Evolutionary conservation across 306 rosid species (phyloP).

Genomic region (Cucurbita moschata): DNA sequence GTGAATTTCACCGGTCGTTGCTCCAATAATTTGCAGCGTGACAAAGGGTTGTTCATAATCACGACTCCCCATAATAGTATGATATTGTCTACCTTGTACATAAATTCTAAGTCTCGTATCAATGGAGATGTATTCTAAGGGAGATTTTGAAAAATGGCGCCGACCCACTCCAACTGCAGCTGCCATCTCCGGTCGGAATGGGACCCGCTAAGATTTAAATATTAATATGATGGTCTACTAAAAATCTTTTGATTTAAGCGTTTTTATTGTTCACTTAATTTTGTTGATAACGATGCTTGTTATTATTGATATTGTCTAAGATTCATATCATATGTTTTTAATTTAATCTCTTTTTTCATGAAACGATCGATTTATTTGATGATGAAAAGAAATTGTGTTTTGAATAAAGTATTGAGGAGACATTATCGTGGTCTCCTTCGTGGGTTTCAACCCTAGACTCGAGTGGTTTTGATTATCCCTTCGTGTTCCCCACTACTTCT

Average conservation of each 20-base stretch:
- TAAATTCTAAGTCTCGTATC: too few relatives aligned
- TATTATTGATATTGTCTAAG: too few relatives aligned
- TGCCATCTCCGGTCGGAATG: not conserved
- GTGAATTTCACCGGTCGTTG: too few relatives aligned
- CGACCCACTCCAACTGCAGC: not conserved
- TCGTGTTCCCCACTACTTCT: constrained; percentile 1
- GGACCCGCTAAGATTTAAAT: not conserved
- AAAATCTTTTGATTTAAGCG: not conserved
- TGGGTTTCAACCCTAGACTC: constrained; percentile 3
- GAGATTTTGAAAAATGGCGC: not conserved
- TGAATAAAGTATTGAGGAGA: not conserved
- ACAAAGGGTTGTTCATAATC: too few relatives aligned
- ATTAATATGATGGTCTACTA: too few relatives aligned
- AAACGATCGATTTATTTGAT: not conserved
- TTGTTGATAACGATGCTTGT: not conserved
- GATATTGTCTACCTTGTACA: too few relatives aligned
- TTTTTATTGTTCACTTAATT: too few relatives aligned
- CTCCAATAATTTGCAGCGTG: too few relatives aligned
- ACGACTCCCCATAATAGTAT: too few relatives aligned
- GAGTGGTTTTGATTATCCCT: not conserved
- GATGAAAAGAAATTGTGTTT: not conserved
- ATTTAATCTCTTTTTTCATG: too few relatives aligned
- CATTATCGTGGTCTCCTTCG: constrained; percentile 6
- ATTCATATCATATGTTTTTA: too few relatives aligned
- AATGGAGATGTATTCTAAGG: not conserved